Evolutionary conservation across 2,329 filamentous ascomycete species (phyloP), one percentile per base, ranked within the genome.

Genomic region (Drechmeria coniospora): DNA sequence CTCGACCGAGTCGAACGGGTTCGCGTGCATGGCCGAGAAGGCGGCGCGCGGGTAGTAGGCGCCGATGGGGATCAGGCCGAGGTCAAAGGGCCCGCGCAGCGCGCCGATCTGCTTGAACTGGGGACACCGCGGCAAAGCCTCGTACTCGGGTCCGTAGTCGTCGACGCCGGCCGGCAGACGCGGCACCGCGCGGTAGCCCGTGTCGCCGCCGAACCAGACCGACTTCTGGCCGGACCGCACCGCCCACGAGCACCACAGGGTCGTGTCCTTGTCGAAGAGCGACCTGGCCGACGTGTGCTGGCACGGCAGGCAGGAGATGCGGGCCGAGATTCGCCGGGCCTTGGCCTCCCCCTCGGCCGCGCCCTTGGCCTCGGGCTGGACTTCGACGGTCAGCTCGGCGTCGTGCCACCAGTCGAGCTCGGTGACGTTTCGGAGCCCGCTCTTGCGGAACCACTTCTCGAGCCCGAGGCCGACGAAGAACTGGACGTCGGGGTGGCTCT

Each of bases 401-500:
- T 81, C 76, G 40, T 92, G 76, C 87, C 87, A 94, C 87, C 87
- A 94, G 54, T 95, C 87, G 43, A 94, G 52, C 56, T 94, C 86
- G 0, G 82, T 92, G 23, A 87, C 76, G 33, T 83, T 80, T 2
- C 66, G 37, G 29, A 93, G 69, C 1, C 81, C 82, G 15, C 62
- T 63, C 4, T 62, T 56, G 25, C 62, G 59, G 50, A 95, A 93
- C 86, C 86, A 94, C 26, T 67, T 59, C 51, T 79, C 80, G 32
- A 92, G 71, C 2, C 83, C 83, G 4, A 93, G 54, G 0, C 83
- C 82, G 14, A 84, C 84, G 37, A 93, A 90, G 56, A 90, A 94
- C 37, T 92, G 82, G 22, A 72, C 83, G 10, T 79, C 65, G 0
- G 83, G 83, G 43, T 90, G 74, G 28, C 67, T 61, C 38, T 71